Evolutionary conservation across 306 rosid genomes (phyloP), one percentile per base, ranked within the genome.

Genomic region (Acacia crassicarpa): DNA sequence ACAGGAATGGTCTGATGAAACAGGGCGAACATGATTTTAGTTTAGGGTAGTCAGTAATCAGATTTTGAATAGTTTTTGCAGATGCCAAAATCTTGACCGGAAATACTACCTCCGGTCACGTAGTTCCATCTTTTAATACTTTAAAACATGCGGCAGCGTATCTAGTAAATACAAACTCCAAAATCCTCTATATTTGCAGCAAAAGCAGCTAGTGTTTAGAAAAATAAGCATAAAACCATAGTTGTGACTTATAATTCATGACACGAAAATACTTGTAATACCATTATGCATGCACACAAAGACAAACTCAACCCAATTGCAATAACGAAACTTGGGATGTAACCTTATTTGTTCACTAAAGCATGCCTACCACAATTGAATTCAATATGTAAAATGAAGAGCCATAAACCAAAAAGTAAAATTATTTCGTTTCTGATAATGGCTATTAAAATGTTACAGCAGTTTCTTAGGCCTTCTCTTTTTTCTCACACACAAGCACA

Each of bases 21-120:
- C 41, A 53, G 9, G 10, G 45, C 41, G 15, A 46, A 59, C 56
- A 5, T 5, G 62, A 20, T 46, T 54, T 25, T 10, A 33, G 6
- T n/a, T 23, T 23, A 38, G 23, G 48, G 23, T 7, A 9, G 27
- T 25, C 25, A 6, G 33, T 7, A 9, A 23, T 40, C 17, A 4
- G 68, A 53, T 80, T 70, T 19, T 53, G 17, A 73, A 51, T 56
- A 71, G 63, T 32, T 53, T 71, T 67, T 35, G 38, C 43, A 67
- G 49, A 67, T 58, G 81, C 19, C 2, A 56, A 67, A 67, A 27
- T 33, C 25, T 53, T n/a, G 40, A 49, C 51, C 8, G 41, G 41
- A 38, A 38, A 38, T 38, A 38, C 41, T 38, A 38, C 41, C 41
- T 27, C 23, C 30, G 65, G 49, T 65, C 38, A 72, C 15, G 15